phyloP scores from a whole-genome alignment of 768 basidiomycete species.

The Leccinum uliginosum region DNA sequence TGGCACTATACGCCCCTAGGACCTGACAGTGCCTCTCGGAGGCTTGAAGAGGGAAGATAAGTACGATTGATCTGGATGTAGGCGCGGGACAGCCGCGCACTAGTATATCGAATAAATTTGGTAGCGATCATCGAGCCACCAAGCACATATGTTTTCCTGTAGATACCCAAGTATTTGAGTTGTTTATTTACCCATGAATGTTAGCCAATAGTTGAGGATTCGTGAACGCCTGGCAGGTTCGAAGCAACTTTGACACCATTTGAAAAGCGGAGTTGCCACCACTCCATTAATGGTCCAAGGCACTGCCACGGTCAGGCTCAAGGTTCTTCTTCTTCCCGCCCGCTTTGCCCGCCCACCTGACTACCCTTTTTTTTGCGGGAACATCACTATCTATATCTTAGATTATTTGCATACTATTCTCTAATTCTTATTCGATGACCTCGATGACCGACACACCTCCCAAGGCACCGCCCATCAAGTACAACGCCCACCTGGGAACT shows the following conservation, averaged over 20 bases:
- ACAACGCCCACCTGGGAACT: slow-evolving; percentile 65
- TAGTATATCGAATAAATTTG: neutral
- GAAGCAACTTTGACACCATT: neutral
- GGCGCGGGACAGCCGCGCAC: neutral
- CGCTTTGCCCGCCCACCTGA: neutral
- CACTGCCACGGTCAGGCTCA: neutral
- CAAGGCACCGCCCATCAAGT: slow-evolving; percentile 67
- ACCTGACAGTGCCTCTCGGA: too few species aligned
- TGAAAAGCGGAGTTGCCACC: neutral
- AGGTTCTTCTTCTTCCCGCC: slow-evolving; percentile 10
- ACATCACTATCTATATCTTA: slow-evolving; percentile 12
- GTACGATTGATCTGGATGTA: too few species aligned
- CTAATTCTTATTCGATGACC: slow-evolving; percentile 14
- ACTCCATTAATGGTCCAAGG: neutral
- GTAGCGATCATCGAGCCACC: neutral
- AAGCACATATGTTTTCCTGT: too few species aligned
- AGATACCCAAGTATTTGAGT: too few species aligned
- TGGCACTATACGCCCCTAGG: too few species aligned
- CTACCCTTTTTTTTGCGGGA: neutral
- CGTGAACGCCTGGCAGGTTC: neutral
- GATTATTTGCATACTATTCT: too few species aligned
- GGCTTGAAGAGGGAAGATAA: too few species aligned
- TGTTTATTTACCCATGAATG: too few species aligned
- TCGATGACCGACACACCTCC: slow-evolving; percentile 53
- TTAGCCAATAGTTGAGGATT: too few species aligned